Base-by-base conservation (phyloP, 495 filamentous ascomycete species). In the Tuber magnatum region DNA sequence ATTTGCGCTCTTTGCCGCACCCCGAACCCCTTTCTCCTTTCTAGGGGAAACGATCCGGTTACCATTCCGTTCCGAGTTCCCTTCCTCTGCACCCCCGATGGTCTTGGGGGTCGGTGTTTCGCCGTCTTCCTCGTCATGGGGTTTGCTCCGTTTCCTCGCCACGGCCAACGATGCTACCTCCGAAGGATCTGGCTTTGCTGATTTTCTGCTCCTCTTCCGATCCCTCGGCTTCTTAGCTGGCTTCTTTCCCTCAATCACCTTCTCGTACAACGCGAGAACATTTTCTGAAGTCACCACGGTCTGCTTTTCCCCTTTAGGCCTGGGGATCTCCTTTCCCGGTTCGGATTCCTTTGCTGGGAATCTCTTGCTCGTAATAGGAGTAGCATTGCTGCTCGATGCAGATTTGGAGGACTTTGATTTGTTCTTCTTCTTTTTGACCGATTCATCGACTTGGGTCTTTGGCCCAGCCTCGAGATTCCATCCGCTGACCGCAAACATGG, bases 401-500 rank as follows among this genome's bases (percentile, higher is more conserved):
- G 70, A 81, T 44, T 79, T 80, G 65, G 48, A 43, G 14, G 77
- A 83, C 83, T 91, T 91, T 16, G 76, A 75, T 69, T 79, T 80
- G 6, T 70, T 71, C 70, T 78, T 80, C 71, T 75, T 80, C 65
- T 74, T 76, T 38, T 71, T 61, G 38, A 74, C 71, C 20, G 71
- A 70, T 40, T 76, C 78, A 28, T 89, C 86, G 42, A 84, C 87
- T 84, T 97, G 93, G 38, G 88, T 83, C 84, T 91, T 92, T 71
- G 94, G 88, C 78, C 89, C 87, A 72, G 89, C 87, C 76, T 92
- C 87, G 40, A 97, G 86, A 35, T 92, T 91, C 92, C 94, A 97
- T 76, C 94, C 95, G 77, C 92, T 92, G 72, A 97, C 94, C 7
- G 94, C 89, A 83, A 99, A 99, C 95, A 99, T 97, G 77, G 51